A percentile compares a stretch with the other conserved stretches of the same genome.
Evolutionary conservation across 495 filamentous ascomycete species (phyloP).

Genomic region (Daldinia decipiens): DNA sequence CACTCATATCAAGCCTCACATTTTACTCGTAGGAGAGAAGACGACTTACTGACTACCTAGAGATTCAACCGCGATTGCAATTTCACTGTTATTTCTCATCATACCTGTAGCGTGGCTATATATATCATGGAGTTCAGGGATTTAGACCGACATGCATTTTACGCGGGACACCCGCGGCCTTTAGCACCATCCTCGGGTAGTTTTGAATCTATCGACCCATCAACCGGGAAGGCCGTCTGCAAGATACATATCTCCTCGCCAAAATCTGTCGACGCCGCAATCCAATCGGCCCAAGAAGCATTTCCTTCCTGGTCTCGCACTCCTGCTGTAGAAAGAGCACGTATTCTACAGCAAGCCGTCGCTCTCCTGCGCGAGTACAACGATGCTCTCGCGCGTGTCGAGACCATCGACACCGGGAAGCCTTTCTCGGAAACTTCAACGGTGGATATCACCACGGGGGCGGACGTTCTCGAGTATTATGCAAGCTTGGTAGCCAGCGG

Average conservation of each 20-base stretch:
- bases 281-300: constrained; percentile 67
- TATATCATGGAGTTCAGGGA: constrained; percentile 55
- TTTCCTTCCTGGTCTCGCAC: constrained; percentile 75
- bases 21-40: constrained; percentile 7
- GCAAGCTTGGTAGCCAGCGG: constrained; percentile 76
- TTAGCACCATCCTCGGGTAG: constrained; percentile 65
- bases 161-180: constrained; percentile 68
- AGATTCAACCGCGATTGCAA: background rate
- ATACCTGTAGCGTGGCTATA: background rate
- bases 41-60: background rate
- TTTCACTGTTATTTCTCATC: background rate
- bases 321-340: constrained; percentile 70
- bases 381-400: constrained; percentile 73
- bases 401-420: constrained; percentile 80
- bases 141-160: constrained; percentile 71
- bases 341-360: constrained; percentile 76
- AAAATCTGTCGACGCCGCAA: constrained; percentile 72
- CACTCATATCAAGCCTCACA: constrained; percentile 9
- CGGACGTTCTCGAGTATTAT: constrained; percentile 81
- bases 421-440: constrained; percentile 78
- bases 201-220: constrained; percentile 75
- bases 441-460: constrained; percentile 78
- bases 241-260: constrained; percentile 70
- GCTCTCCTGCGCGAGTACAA: constrained; percentile 72
- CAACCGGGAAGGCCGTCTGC: constrained; percentile 70